Percentiles rank a stretch among this genome's conserved stretches.
Conservation (phyloP, 495 filamentous ascomycete species). For the Rostrohypoxylon terebratum region DNA sequence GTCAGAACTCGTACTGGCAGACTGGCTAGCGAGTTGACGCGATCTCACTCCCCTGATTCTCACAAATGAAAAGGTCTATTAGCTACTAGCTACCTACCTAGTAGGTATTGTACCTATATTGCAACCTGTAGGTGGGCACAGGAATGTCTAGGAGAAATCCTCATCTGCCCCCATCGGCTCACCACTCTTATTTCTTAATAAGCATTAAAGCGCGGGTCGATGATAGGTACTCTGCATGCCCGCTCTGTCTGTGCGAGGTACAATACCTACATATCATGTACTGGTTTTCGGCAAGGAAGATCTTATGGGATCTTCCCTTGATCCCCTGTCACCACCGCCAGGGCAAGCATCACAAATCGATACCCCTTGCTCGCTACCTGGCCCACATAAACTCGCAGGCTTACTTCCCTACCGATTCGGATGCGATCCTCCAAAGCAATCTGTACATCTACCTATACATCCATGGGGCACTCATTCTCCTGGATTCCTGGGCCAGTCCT, state of each 20-base stretch:
- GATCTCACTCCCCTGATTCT: background rate
- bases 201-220: constrained; percentile 39
- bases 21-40: constrained; percentile 5
- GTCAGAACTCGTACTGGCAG: background rate
- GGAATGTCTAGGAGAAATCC: constrained; percentile 19
- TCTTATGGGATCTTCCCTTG: constrained; percentile 52
- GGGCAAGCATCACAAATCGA: constrained; percentile 51
- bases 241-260: constrained; percentile 46
- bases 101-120: background rate
- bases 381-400: constrained; percentile 49
- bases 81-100: too few species aligned
- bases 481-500: constrained; percentile 40
- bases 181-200: constrained; percentile 32
- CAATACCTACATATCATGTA: constrained; percentile 43
- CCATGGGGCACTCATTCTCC: constrained; percentile 23
- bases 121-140: constrained; percentile 18
- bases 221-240: constrained; percentile 41
- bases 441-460: constrained; percentile 39
- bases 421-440: constrained; percentile 50
- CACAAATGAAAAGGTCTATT: constrained; percentile 5
- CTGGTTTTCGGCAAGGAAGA: constrained; percentile 47
- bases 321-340: constrained; percentile 47
- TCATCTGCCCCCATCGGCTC: constrained; percentile 35
- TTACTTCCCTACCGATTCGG: constrained; percentile 54
- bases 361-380: constrained; percentile 49